phyloP scores from a whole-genome alignment of 441 rosid species.

The Populus trichocarpa region DNA sequence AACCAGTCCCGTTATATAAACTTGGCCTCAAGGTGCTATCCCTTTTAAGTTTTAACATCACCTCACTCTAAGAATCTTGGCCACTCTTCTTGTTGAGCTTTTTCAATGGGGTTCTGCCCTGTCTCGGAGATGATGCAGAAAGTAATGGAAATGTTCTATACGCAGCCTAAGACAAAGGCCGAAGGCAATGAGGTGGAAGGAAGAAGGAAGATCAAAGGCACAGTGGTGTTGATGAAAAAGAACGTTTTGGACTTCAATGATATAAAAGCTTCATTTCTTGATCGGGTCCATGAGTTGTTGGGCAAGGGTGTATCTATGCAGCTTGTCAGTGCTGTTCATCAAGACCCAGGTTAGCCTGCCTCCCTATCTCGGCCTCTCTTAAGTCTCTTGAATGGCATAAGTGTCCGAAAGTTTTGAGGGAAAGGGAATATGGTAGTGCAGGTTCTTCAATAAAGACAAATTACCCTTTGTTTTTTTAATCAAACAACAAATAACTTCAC shows the following conservation, averaged over 20 bases:
- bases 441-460: too few relatives aligned
- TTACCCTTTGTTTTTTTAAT: too few relatives aligned
- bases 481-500: too few relatives aligned
- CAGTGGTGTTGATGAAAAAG: conserved; percentile 59
- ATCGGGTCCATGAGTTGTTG: conserved; percentile 47
- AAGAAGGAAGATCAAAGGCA: conserved; percentile 38
- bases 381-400: neutral
- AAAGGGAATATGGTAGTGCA: neutral
- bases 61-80: neutral
- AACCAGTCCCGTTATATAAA: too few relatives aligned
- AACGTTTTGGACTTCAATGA: conserved; percentile 48
- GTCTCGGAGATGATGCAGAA: conserved; percentile 23
- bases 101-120: conserved; percentile 13
- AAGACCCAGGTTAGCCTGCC: conserved; percentile 39
- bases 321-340: conserved; percentile 43
- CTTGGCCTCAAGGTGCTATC: neutral
- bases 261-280: conserved; percentile 41
- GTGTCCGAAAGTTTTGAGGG: neutral
- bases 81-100: neutral
- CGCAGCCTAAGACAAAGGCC: neutral
- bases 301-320: conserved; percentile 55
- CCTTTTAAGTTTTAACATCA: neutral
- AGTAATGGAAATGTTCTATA: conserved; percentile 25
- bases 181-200: neutral
- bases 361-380: neutral